phyloP scores from a whole-genome alignment of 371 early-diverging fungal genomes.

The Mucor sp. region DNA sequence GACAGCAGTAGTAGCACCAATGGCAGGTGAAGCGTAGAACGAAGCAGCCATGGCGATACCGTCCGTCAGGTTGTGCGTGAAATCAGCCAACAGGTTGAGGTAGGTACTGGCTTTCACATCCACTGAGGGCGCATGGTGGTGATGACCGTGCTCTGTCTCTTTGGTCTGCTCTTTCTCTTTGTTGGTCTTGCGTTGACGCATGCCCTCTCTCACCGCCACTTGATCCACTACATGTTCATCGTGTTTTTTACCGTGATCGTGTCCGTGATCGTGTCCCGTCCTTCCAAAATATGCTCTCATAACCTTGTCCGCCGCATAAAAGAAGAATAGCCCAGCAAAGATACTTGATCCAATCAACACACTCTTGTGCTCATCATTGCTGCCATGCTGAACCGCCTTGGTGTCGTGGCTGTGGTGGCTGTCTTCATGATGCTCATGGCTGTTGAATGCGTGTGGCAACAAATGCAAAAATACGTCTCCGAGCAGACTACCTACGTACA shows the following conservation, averaged over 20 bases:
- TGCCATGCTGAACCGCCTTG: background rate
- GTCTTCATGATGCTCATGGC: constrained; percentile 13
- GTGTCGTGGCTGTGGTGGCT: constrained; percentile 26
- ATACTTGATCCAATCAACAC: constrained; percentile 74
- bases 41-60: constrained; percentile 92
- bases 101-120: constrained; percentile 77
- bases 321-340: constrained; percentile 74
- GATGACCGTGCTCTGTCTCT: background rate
- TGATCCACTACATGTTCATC: background rate
- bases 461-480: constrained; percentile 89
- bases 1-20: constrained; percentile 85
- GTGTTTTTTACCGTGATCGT: constrained; percentile 50
- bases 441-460: constrained; percentile 74
- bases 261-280: constrained; percentile 60
- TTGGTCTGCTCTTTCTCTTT: background rate
- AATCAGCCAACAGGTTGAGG: constrained; percentile 85
- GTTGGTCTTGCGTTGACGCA: background rate
- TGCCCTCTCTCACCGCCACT: constrained; percentile 2
- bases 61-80: constrained; percentile 91
- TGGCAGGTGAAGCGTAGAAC: constrained; percentile 80
- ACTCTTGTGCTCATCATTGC: constrained; percentile 55
- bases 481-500: constrained; percentile 63
- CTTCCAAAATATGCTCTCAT: constrained; percentile 80
- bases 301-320: constrained; percentile 80
- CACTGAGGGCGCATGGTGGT: background rate